These are phyloP conservation scores for Fusarium newnesense DNA, from an alignment of 2,329 filamentous ascomycete species.

Conservation along the genomic window DNA sequence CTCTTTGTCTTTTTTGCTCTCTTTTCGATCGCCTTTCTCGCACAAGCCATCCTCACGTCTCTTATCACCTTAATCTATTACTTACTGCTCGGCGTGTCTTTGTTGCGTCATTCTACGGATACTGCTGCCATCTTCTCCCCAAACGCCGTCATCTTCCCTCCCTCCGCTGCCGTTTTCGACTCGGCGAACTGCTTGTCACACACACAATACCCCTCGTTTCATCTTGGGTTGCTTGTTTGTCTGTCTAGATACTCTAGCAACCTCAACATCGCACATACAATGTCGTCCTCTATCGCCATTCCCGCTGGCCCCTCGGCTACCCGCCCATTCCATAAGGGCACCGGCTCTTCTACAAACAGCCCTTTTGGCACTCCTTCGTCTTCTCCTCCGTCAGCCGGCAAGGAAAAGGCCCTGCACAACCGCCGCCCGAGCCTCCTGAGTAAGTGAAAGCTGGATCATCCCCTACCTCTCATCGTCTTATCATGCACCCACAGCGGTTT, in stretches of 20 bases:
- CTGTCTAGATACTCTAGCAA: slow-evolving; percentile 7
- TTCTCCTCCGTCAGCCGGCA: slow-evolving; percentile 63
- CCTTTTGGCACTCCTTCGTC: slow-evolving; percentile 59
- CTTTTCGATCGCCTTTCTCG: slow-evolving; percentile 4
- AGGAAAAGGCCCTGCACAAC: slow-evolving; percentile 61
- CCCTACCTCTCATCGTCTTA: slow-evolving; percentile 16
- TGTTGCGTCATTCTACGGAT: slow-evolving; percentile 37
- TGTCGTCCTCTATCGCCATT: slow-evolving; percentile 78
- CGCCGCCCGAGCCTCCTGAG: slow-evolving; percentile 72
- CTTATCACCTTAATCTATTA: slow-evolving; percentile 3
- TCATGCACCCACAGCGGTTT: slow-evolving; percentile 7
- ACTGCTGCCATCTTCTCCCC: slow-evolving; percentile 2
- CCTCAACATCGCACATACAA: slow-evolving; percentile 42
- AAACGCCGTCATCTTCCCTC: slow-evolving; percentile 8
- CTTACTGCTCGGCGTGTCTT: slow-evolving; percentile 18
- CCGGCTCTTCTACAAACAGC: slow-evolving; percentile 57
- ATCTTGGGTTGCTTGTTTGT: slow-evolving; percentile 18
- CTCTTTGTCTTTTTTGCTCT: slow-evolving; percentile 3
- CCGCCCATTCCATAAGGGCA: slow-evolving; percentile 56
- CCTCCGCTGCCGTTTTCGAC: slow-evolving; percentile 15
- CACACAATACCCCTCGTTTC: slow-evolving; percentile 37
- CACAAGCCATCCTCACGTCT: slow-evolving; percentile 5
- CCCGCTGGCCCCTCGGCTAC: slow-evolving; percentile 57
- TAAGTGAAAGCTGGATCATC: slow-evolving; percentile 47
- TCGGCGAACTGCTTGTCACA: slow-evolving; percentile 22